Base-by-base conservation (phyloP, 257 asterid genomes). In the Oldenlandia corymbosa region DNA sequence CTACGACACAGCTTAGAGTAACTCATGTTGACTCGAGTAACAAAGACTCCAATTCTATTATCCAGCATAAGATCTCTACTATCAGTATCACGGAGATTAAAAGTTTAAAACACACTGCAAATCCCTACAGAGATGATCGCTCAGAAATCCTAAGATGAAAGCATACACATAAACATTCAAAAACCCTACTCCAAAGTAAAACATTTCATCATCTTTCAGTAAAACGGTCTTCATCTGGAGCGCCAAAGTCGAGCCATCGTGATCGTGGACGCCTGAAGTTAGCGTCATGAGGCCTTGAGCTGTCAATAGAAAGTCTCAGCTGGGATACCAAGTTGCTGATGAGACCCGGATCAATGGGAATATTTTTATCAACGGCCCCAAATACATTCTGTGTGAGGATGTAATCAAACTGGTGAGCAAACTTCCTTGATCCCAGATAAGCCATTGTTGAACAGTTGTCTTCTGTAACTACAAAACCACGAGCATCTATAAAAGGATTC, bases 391-490 rank as follows among this genome's bases (percentile, higher is more conserved):
- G 98, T 20, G 95, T 91, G 47, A 91, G 84, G 65, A 84, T 72
- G 76, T 88, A 91, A 43, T 91, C 98, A 11, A 91, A 91, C 46
- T 95, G 74, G 5, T 95, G 95, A 3, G 98, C 96, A 95, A 96
- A 91, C 72, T 91, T 91, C 79, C 97, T 85, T 4, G 98, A 86
- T 34, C 98, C 98, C 69, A 88, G 57, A 1, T 95, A 77, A 12
- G 96, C 98, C 12, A 96, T 91, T 14, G 98, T 91, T 34, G 98
- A 91, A 66, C 98, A 91, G 73, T 91, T 91, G 73, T 91, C 98
- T 1, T 88, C 98, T 97, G 88, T 91, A 75, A 91, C 88, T 1
- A 97, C 83, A 12, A 91, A 96, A 16, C 98, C 96, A 34, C 95
- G 90, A 11, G 98, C 96, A 1, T 91, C 96, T 97, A 91, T 91